These are phyloP conservation scores for Draba incana DNA, from an alignment of 345 rosid genomes.

Conservation along the genomic window DNA sequence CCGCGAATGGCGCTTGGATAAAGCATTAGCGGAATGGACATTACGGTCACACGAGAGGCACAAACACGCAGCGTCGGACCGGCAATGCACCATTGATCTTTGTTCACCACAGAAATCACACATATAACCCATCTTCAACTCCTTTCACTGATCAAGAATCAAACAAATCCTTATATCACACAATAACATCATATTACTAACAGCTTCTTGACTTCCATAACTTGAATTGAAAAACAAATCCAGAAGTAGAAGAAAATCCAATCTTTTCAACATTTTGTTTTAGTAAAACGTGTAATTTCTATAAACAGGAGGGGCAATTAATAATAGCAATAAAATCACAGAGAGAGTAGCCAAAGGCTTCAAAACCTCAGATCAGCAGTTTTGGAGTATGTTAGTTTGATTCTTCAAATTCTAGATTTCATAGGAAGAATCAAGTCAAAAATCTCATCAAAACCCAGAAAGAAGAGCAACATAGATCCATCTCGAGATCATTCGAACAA, in stretches of 20 bases:
- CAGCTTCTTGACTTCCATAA: background rate
- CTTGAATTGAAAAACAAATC: slow-evolving; percentile 25
- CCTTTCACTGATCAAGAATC: slow-evolving; percentile 24
- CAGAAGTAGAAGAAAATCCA: slow-evolving; percentile 4
- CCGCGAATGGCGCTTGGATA: slow-evolving; percentile 86
- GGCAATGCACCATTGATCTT: slow-evolving; percentile 89
- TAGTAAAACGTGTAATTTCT: background rate
- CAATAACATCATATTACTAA: slow-evolving; percentile 1
- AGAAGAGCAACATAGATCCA: slow-evolving; percentile 21
- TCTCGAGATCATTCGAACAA: background rate
- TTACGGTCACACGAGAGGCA: slow-evolving; percentile 90
- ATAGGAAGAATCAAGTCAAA: background rate
- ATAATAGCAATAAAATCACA: background rate
- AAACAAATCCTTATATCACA: slow-evolving; percentile 27
- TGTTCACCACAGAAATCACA: slow-evolving; percentile 94
- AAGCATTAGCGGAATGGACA: slow-evolving; percentile 91
- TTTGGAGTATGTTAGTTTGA: no score
- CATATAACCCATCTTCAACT: slow-evolving; percentile 65
- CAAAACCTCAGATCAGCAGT: slow-evolving; percentile 14
- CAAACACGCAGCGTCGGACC: slow-evolving; percentile 86
- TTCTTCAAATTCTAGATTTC: no score
- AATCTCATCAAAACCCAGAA: background rate
- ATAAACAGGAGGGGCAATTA: background rate
- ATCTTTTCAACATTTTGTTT: background rate
- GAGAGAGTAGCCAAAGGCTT: slow-evolving; percentile 9